phyloP scores from a whole-genome alignment of 352 stramenopile genomes.

The Phytophthora niederhauseri region DNA sequence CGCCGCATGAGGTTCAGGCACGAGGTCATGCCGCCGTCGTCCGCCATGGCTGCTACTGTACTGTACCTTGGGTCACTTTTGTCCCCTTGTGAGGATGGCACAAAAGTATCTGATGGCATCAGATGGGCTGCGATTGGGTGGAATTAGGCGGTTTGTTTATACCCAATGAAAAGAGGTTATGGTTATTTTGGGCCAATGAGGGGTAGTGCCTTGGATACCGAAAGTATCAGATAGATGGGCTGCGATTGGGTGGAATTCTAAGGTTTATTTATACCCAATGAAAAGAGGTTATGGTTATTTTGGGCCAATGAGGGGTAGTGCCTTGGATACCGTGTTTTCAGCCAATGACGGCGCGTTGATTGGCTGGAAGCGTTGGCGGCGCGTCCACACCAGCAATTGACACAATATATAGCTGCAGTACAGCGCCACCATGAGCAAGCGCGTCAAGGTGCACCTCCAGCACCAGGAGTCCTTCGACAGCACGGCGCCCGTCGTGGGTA shows the following conservation, averaged over 20 bases:
- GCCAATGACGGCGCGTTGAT: slow-evolving; percentile 4
- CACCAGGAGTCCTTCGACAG: slow-evolving; percentile 64
- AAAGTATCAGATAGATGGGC: too few species aligned
- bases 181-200: background rate
- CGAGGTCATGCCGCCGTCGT: slow-evolving; percentile 61
- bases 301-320: background rate
- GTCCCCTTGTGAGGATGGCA: background rate
- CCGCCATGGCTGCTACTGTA: slow-evolving; percentile 21
- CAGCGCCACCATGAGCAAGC: slow-evolving; percentile 54
- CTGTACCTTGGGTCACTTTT: background rate
- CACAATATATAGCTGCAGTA: background rate
- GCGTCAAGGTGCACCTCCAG: slow-evolving; percentile 63
- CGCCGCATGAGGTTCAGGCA: slow-evolving; percentile 91
- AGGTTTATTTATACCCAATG: background rate
- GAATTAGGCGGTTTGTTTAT: background rate
- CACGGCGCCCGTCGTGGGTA: slow-evolving; percentile 66
- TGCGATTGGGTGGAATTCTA: background rate
- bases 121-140: background rate
- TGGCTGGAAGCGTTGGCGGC: slow-evolving; percentile 42
- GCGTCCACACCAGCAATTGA: slow-evolving; percentile 26
- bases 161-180: background rate
- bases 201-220: background rate
- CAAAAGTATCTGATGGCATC: background rate
- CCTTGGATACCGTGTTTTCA: background rate
- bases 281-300: background rate